phyloP scores from a whole-genome alignment of 805 yeast genomes.

The Metschnikowia continentalis region DNA sequence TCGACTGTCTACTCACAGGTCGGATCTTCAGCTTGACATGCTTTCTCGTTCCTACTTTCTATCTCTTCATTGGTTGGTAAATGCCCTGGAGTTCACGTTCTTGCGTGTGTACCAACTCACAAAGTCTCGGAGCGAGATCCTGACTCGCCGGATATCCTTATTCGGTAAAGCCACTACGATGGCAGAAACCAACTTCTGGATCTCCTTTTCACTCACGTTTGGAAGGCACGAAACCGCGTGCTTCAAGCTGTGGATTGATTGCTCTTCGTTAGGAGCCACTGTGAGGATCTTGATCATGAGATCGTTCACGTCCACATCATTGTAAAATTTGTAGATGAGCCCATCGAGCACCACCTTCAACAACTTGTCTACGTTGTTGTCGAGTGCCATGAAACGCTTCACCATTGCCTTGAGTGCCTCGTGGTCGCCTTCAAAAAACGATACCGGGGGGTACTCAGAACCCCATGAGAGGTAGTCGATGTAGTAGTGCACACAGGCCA shows the following conservation, averaged over 20 bases:
- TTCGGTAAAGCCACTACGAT: slow-evolving; percentile 58
- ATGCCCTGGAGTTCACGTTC: slow-evolving; percentile 42
- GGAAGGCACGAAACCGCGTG: slow-evolving; percentile 56
- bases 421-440: slow-evolving; percentile 44
- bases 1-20: not conserved
- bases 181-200: slow-evolving; percentile 54
- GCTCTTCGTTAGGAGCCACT: slow-evolving; percentile 41
- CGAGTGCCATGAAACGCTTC: slow-evolving; percentile 37
- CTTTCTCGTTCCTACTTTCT: not conserved
- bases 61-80: not conserved
- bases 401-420: slow-evolving; percentile 54
- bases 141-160: slow-evolving; percentile 68
- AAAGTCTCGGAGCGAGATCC: slow-evolving; percentile 71
- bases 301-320: slow-evolving; percentile 74
- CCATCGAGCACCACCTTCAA: slow-evolving; percentile 56
- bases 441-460: slow-evolving; percentile 71
- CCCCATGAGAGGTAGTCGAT: slow-evolving; percentile 88
- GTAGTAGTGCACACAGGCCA: slow-evolving; percentile 66
- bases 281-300: slow-evolving; percentile 61
- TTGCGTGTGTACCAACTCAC: slow-evolving; percentile 79
- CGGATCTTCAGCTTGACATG: not conserved
- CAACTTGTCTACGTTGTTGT: slow-evolving; percentile 55
- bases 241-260: slow-evolving; percentile 57
- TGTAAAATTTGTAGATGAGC: slow-evolving; percentile 64
- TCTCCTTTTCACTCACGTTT: slow-evolving; percentile 63